Conservation (phyloP, 2,329 filamentous ascomycete genomes). For the Colletotrichum spaethianum region DNA sequence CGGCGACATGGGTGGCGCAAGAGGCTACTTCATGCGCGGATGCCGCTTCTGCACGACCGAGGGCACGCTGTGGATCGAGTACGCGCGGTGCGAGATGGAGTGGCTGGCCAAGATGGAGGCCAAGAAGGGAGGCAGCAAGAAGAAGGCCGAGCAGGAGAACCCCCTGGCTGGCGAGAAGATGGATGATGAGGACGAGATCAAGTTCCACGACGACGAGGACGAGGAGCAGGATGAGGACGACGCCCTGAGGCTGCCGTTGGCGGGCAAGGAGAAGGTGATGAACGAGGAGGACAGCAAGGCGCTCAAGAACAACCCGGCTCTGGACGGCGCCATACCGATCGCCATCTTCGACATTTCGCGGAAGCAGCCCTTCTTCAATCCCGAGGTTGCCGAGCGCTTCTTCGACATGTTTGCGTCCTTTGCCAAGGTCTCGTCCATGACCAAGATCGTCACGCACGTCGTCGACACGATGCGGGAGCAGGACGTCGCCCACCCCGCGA, state of each 20-base stretch:
- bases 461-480: conserved; percentile 73
- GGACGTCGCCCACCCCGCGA: conserved; percentile 73
- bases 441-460: conserved; percentile 81
- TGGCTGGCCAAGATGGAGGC: conserved; percentile 88
- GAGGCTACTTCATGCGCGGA: conserved; percentile 89
- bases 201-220: conserved; percentile 61
- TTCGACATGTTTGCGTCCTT: conserved; percentile 86
- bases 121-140: conserved; percentile 73
- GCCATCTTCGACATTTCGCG: conserved; percentile 91
- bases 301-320: conserved; percentile 82
- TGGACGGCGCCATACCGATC: conserved; percentile 93
- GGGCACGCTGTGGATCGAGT: conserved; percentile 86
- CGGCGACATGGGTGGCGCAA: conserved; percentile 88
- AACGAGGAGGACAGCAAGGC: conserved; percentile 61
- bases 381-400: conserved; percentile 79
- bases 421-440: conserved; percentile 73
- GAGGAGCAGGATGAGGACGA: conserved; percentile 54
- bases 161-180: conserved; percentile 62
- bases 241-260: conserved; percentile 61
- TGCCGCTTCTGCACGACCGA: conserved; percentile 88
- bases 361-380: conserved; percentile 80
- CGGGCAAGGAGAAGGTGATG: conserved; percentile 62
- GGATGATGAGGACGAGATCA: conserved; percentile 64
- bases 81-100: conserved; percentile 91
- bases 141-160: conserved; percentile 62